These are phyloP conservation scores for Ascochyta lentis DNA, from an alignment of 2,329 filamentous ascomycete genomes.

Conservation along the genomic window DNA sequence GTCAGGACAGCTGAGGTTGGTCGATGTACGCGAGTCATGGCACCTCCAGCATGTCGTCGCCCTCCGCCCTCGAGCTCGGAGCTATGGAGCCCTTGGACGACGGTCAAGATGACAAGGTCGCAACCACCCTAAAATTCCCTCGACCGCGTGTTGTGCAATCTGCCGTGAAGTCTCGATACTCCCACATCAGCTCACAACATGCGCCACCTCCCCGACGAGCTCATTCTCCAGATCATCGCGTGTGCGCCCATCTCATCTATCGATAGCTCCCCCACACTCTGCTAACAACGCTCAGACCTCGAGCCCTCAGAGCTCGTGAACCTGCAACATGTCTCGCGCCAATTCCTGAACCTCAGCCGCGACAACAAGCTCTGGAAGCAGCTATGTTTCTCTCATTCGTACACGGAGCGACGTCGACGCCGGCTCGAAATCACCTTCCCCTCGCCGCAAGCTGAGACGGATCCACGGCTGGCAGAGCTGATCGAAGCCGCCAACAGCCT, in stretches of 20 bases:
- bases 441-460: conserved; percentile 34
- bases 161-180: not conserved
- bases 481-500: conserved; percentile 51
- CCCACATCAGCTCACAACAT: conserved; percentile 15
- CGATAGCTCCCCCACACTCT: not conserved
- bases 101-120: not conserved
- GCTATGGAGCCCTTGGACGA: conserved; percentile 5
- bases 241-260: conserved; percentile 37
- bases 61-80: conserved; percentile 5
- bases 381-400: conserved; percentile 74
- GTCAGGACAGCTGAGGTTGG: conserved; percentile 51
- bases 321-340: conserved; percentile 72
- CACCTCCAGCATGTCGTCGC: conserved; percentile 1
- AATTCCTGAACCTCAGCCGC: conserved; percentile 63
- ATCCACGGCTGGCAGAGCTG: conserved; percentile 52
- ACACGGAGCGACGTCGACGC: conserved; percentile 67
- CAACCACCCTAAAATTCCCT: not conserved
- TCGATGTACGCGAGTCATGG: not conserved
- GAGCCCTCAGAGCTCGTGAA: conserved; percentile 67
- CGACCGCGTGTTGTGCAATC: not conserved
- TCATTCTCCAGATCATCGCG: conserved; percentile 52
- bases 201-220: conserved; percentile 44
- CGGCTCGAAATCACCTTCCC: conserved; percentile 34
- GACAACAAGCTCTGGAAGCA: conserved; percentile 80
- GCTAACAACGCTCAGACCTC: conserved; percentile 58